phyloP scores from a whole-genome alignment of 192 early-diverging fungal genomes.

The Lobosporangium transversale region DNA sequence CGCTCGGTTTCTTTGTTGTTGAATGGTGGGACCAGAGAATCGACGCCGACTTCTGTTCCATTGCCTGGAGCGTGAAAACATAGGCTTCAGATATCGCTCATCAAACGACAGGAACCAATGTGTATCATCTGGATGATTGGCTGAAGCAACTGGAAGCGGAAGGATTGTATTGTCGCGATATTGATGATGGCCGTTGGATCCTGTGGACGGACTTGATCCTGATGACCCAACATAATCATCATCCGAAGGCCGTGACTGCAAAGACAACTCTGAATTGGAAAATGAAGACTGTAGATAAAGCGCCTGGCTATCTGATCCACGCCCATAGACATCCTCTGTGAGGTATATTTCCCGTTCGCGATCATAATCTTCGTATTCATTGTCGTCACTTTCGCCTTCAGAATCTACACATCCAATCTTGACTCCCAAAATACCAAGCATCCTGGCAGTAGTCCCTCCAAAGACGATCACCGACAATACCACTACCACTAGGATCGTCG shows the following conservation, averaged over 20 bases:
- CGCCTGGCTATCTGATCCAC: conserved; percentile 28
- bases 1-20: conserved; percentile 23
- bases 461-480: conserved; percentile 91
- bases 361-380: conserved; percentile 44
- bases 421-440: conserved; percentile 82
- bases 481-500: conserved; percentile 92
- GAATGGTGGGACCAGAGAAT: conserved; percentile 39
- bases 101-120: conserved; percentile 92
- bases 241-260: conserved; percentile 48
- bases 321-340: conserved; percentile 19
- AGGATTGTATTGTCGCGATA: conserved; percentile 39
- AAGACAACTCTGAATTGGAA: conserved; percentile 47
- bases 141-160: conserved; percentile 26
- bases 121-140: conserved; percentile 56
- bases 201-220: conserved; percentile 41
- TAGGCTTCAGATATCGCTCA: conserved; percentile 81
- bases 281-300: conserved; percentile 33
- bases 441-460: conserved; percentile 89
- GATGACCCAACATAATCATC: conserved; percentile 44
- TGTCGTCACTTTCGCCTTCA: conserved; percentile 59
- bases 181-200: conserved; percentile 6
- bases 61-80: conserved; percentile 67
- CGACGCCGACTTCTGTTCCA: conserved; percentile 40
- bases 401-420: conserved; percentile 76
- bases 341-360: conserved; percentile 41